Base-by-base conservation (phyloP, 1,139 yeast species). In the Yamadazyma blattariae region DNA sequence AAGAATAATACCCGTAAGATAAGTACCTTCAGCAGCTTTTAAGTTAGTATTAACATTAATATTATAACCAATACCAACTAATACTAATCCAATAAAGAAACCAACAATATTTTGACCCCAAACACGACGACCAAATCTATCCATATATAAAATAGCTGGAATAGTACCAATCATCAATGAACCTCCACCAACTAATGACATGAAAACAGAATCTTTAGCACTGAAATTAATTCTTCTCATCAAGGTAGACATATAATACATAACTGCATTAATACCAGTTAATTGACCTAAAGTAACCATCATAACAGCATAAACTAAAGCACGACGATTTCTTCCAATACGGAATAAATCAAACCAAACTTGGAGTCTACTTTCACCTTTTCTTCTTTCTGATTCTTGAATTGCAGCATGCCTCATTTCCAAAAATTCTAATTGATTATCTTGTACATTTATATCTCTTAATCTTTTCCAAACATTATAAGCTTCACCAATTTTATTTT, bases 241-340 rank as follows among this genome's bases (percentile, higher is more conserved):
- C 61, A 80, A 78, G 23, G 82, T 71, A 16, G 87, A 80, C 53
- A 86, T 85, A 46, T 67, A 80, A 40, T 29, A 59, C 53, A 36
- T 75, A 51, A 81, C 75, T 53, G 81, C 82, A 65, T 82, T 82
- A 53, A 81, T 71, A 59, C 89, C 89, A 34, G 87, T 79, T 65
- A 80, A 71, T 59, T 81, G 88, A 61, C 79, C 86, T 65, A 78
- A 71, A 42, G 27, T 36, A 42, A 32, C 58, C 56, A 53, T 68
- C 69, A 45, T 17, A 5, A 17, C 19, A 17, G 19, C 19, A 17
- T 17, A 17, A 7, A 17, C 19, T 7, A 17, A 17, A 7, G 19
- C 19, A 5, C 19, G 5, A 5, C 19, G 5, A 17, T 17, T 17
- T 17, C 19, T 17, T 17, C 7, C 7, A 17, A 17, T 17, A 17